These are phyloP conservation scores for Nakataea oryzae DNA, from an alignment of 2,329 filamentous ascomycete species.

Conservation along the genomic window DNA sequence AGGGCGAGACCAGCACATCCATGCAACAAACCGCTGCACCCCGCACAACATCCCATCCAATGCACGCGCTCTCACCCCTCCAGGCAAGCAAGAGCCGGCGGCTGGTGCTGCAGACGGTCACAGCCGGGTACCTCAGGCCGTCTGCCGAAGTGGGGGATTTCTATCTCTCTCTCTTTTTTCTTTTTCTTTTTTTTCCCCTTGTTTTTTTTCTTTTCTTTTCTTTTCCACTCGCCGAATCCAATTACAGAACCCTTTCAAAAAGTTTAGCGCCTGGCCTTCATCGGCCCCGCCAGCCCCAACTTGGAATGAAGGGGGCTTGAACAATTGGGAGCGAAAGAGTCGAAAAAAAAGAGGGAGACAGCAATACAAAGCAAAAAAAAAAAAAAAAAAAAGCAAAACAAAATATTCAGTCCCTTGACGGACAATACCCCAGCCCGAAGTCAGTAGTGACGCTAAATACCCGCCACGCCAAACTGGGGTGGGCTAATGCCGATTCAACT, in stretches of 20 bases:
- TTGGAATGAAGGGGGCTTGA: background rate
- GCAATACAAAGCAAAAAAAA: background rate
- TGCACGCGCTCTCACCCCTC: background rate
- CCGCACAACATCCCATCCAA: background rate
- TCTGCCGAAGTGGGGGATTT: no score
- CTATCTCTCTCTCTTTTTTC: background rate
- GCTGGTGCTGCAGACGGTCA: no score
- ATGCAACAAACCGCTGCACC: background rate
- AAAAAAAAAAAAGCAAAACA: background rate
- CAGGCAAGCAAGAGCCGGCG: background rate
- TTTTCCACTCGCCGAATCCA: background rate
- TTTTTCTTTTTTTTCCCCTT: background rate
- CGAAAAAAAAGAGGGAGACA: background rate
- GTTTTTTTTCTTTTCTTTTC: background rate
- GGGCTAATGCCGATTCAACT: background rate
- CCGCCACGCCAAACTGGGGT: background rate
- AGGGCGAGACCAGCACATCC: background rate
- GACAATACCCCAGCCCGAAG: no score
- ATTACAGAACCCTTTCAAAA: background rate
- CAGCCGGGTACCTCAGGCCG: no score
- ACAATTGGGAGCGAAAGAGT: background rate
- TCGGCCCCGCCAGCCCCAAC: background rate
- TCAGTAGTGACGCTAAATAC: background rate
- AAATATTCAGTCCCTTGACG: background rate
- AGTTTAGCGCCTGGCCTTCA: no score